Base-by-base conservation (phyloP, 1,284 basidiomycete species). In the Boletus smithii region DNA sequence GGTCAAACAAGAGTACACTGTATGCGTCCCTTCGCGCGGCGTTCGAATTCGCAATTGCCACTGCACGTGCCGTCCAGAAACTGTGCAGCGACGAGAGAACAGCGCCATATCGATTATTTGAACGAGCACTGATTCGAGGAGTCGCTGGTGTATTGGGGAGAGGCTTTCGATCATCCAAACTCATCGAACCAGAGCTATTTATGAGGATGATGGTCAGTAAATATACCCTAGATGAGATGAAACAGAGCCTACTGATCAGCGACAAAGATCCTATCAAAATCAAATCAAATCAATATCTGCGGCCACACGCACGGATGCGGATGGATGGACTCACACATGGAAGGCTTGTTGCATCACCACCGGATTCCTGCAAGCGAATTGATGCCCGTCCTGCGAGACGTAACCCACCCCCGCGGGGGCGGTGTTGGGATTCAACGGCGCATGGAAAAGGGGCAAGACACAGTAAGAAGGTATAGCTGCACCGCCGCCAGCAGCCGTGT, bases 321-420 rank as follows among this genome's bases (percentile, higher is more conserved):
- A 33, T 29, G 13, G 4, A n/a, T 1, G 1, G 7, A 55, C 59
- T 50, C 23, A 64, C 60, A 58, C 51, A 27, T 64, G 61, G 33
- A 50, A 62, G 2, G 53, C 53, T 34, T 63, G 62, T 32, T 76
- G 76, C 60, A 79, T 60, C 3, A 74, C 68, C 1, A 69, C 68
- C 0, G 82, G 82, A 59, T 82, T 81, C 44, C 69, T 71, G 61
- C 82, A 83, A 2, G 58, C 46, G 54, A 80, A 84, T 5, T 70
- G 58, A 42, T 61, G 66, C 0, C 66, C 61, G 42, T 83, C 80
- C 20, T 68, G 65, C 3, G 82, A 84, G 35, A 80, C 54, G 54
- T 84, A 76, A 1, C 80, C 76, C 5, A 66, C 29, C 1, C 65
- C 71, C 1, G 61, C 55, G 1, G 56, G 49, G 1, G 62, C 57